These are phyloP conservation scores for Thuja plicata DNA, from an alignment of 83 land plant species.

Conservation along the genomic window DNA sequence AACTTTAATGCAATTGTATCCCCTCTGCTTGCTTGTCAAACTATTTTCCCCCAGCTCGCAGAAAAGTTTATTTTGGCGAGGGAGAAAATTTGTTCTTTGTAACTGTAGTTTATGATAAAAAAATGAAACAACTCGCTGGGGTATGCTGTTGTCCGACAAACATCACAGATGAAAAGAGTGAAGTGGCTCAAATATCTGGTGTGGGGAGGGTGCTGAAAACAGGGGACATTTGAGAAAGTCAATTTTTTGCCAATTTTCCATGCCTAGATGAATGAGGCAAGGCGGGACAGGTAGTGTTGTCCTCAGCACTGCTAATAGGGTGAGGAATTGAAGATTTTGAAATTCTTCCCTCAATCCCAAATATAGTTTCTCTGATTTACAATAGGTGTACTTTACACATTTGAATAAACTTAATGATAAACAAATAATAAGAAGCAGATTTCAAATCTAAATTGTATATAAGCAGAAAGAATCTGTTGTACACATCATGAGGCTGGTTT, in stretches of 20 bases:
- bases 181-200: not conserved
- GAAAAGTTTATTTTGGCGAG: no score
- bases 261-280: not conserved
- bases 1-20: not conserved
- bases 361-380: not conserved
- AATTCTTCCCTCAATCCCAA: not conserved
- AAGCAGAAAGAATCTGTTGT: no score
- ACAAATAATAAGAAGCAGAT: no score
- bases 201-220: not conserved
- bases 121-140: no score
- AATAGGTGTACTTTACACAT: not conserved
- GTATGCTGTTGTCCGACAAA: not conserved
- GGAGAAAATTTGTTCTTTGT: no score
- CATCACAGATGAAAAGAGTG: not conserved
- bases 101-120: no score
- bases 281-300: not conserved
- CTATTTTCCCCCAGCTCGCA: not conserved
- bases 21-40: not conserved
- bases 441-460: not conserved
- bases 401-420: not conserved
- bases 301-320: no score
- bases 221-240: not conserved
- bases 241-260: not conserved
- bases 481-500: constrained; percentile 62
- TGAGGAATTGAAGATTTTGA: no score